phyloP scores from a whole-genome alignment of 495 filamentous ascomycete species.

The Parachaetomium inaequale region DNA sequence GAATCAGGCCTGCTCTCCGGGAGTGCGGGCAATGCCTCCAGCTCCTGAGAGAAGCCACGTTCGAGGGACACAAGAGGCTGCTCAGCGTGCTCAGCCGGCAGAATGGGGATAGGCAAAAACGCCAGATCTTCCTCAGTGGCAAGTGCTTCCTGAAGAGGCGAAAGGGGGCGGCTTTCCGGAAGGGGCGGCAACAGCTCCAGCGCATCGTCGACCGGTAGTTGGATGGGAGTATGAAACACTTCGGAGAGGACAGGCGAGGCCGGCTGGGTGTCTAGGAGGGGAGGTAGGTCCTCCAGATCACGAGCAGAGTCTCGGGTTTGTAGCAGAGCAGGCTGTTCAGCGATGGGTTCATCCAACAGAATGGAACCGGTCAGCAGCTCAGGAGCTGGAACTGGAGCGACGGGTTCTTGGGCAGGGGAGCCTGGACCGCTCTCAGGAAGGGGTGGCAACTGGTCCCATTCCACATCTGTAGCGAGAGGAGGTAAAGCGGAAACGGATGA shows the following conservation, averaged over 20 bases:
- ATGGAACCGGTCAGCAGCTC: neutral
- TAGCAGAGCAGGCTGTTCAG: neutral
- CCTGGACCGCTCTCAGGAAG: constrained; percentile 1
- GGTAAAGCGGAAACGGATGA: neutral
- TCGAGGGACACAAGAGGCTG: neutral
- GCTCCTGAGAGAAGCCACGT: neutral
- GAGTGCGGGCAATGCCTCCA: neutral
- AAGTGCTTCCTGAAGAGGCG: neutral
- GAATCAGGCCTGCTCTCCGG: constrained; percentile 4
- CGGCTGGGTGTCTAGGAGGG: constrained; percentile 17
- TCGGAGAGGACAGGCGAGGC: neutral
- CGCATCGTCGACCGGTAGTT: neutral
- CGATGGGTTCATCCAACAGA: neutral
- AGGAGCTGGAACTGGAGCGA: neutral
- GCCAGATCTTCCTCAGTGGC: neutral
- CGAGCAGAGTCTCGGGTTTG: neutral
- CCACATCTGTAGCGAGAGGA: neutral
- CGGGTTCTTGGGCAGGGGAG: neutral
- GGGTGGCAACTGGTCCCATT: constrained; percentile 1
- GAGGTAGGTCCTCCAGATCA: constrained; percentile 9
- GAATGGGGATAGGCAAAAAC: neutral
- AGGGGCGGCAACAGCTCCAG: neutral
- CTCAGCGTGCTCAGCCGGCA: neutral
- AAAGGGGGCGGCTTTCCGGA: constrained; percentile 7
- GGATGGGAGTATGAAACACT: neutral